Conservation (phyloP, 495 filamentous ascomycete species). For the Penicillium bovifimosum region DNA sequence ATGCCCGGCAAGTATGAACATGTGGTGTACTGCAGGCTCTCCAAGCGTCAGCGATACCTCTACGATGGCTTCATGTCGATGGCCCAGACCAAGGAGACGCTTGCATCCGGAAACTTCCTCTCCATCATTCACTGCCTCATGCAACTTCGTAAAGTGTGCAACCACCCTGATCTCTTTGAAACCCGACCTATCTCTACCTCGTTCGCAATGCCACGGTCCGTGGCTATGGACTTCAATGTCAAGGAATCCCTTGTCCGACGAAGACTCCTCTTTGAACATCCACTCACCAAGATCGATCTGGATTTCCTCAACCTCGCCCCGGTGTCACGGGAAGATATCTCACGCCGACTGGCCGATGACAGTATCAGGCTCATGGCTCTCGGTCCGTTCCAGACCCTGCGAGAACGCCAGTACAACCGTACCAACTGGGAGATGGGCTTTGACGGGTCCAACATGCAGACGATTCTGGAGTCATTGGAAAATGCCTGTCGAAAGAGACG, state of each 20-base stretch:
- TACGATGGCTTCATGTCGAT: constrained; percentile 98
- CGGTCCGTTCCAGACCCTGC: constrained; percentile 53
- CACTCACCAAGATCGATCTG: constrained; percentile 61
- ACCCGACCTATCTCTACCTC: constrained; percentile 97
- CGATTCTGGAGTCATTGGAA: constrained; percentile 66
- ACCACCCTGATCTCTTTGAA: constrained; percentile 96
- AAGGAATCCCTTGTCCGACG: constrained; percentile 69
- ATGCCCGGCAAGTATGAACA: constrained; percentile 98
- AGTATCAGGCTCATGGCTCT: constrained; percentile 61
- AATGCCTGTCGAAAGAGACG: constrained; percentile 63
- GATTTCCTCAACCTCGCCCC: constrained; percentile 79
- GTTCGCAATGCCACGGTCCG: constrained; percentile 84
- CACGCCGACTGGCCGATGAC: constrained; percentile 54
- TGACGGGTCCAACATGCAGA: constrained; percentile 59
- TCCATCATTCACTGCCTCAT: constrained; percentile 98
- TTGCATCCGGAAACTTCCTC: constrained; percentile 93
- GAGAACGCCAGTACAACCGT: constrained; percentile 57
- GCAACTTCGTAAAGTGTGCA: constrained; percentile 97
- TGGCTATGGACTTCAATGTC: constrained; percentile 69
- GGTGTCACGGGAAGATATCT: constrained; percentile 62
- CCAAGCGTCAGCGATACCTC: constrained; percentile 87
- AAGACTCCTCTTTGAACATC: constrained; percentile 58
- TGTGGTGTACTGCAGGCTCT: constrained; percentile 89
- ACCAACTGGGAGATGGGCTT: constrained; percentile 55
- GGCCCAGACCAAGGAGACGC: constrained; percentile 78